Base-by-base conservation (phyloP, 2,329 filamentous ascomycete species). In the Fusarium sacchari region DNA sequence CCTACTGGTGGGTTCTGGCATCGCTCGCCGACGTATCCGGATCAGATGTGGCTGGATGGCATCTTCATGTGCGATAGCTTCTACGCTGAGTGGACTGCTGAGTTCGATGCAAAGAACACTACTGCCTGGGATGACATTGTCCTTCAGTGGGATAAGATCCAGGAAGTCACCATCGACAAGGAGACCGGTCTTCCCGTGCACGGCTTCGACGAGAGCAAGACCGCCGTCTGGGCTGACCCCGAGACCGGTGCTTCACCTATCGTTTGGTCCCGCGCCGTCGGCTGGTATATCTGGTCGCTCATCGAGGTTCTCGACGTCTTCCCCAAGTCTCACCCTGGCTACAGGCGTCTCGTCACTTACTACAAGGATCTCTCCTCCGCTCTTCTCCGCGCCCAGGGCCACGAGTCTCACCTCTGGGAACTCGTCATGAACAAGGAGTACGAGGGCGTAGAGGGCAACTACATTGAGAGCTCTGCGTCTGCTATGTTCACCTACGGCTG, bases 401-500 rank as follows among this genome's bases (percentile, higher is more conserved):
- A 87, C 62, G 72, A 74, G 17, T 73, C 71, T 5, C 87, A 88
- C 1, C 88, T 86, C 12, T 91, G 89, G 88, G 90, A 87, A 86
- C 80, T 90, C 58, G 81, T 90, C 47, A 88, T 90, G 84, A 85
- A 84, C 72, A 82, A 85, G 64, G 79, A 83, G 32, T 85, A 87
- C 61, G 83, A 85, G 1, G 84, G 83, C 3, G 74, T 79, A 43
- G 71, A 83, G 50, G 88, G 88, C 6, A 91, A 92, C 78, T 91
- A 88, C 78, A 86, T 91, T 53, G 88, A 91, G 80, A 88, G 86
- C 39, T 89, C 88, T 37, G 89, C 85, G 13, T 87, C 86, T 5
- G 88, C 88, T 7, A 88, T 91, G 86, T 90, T 90, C 72, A 82
- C 84, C 1, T 89, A 87, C 61, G 84, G 86, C 1, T 79, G 89